Base-by-base conservation (phyloP, 2,329 filamentous ascomycete species). In the Monilinia fructigena region DNA sequence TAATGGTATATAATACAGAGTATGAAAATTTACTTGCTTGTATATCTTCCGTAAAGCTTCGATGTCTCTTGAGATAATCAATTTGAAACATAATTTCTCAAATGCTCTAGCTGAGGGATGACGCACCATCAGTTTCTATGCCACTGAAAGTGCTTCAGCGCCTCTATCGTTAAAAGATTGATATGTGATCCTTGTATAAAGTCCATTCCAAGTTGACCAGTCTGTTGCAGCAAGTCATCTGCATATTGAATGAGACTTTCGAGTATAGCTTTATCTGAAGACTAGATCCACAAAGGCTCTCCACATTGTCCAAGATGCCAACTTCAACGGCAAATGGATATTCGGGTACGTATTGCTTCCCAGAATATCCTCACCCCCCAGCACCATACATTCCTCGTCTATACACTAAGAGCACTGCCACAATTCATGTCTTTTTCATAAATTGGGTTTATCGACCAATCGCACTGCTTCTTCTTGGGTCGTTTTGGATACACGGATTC, bases 131-230 rank as follows among this genome's bases (percentile, higher is more conserved):
- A 71, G 72, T 66, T 65, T 58, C 58, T 72, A 63, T 77, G 75
- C 74, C 73, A 76, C 23, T 54, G 35, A 14, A 14, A 72, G n/a
- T 14, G 72, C 72, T 42, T 68, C 65, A 4, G 69, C 52, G 3
- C 68, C 65, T 38, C 69, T 53, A 11, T 68, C 66, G 40, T 66
- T 6, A 83, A 69, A 31, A 76, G 71, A 52, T 80, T 80, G 72
- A 45, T 77, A 75, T 62, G 86, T 76, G 68, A 84, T 73, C 14
- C 73, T 71, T 20, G 73, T 70, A 71, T 85, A 85, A 0, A 86
- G 72, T 6, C 66, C 69, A 11, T 70, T 60, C 68, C 78, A 80
- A 38, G 64, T 58, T 66, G 40, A 8, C 79, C 79, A 18, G 77
- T 79, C 18, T 71, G 71, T 14, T 75, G 70, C 67, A 79, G 77